phyloP scores from a whole-genome alignment of 345 rosid species.

The Syzygium aqueum region DNA sequence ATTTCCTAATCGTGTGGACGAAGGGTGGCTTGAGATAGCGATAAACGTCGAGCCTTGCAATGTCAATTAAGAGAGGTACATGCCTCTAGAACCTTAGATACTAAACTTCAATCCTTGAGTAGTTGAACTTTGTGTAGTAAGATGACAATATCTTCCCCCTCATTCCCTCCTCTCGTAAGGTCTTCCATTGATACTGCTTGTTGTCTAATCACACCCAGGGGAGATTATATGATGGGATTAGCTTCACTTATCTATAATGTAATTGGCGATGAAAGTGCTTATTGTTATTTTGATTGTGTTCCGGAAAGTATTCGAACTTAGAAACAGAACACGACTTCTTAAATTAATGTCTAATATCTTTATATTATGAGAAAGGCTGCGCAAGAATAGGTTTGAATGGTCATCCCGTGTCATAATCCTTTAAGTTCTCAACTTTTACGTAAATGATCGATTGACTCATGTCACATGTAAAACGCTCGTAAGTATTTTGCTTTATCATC shows the following conservation, averaged over 20 bases:
- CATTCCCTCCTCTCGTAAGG: neutral
- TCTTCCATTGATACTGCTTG: neutral
- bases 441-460: neutral
- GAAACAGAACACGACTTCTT: neutral
- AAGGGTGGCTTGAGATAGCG: neutral
- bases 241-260: neutral
- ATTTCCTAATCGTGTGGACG: neutral
- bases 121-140: neutral
- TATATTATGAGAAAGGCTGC: neutral
- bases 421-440: neutral
- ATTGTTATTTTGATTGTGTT: too few relatives aligned
- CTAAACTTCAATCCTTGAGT: neutral
- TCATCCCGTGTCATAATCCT: neutral
- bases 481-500: neutral
- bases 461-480: neutral
- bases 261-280: neutral
- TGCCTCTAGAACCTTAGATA: neutral
- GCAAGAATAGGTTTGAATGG: neutral
- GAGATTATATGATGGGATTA: neutral
- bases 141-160: neutral
- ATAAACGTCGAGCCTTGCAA: neutral
- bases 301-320: neutral
- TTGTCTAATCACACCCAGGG: neutral
- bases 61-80: neutral
- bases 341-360: neutral